Evolutionary conservation across 1,139 yeast genomes (phyloP).

Genomic region (Yamadazyma sp.): DNA sequence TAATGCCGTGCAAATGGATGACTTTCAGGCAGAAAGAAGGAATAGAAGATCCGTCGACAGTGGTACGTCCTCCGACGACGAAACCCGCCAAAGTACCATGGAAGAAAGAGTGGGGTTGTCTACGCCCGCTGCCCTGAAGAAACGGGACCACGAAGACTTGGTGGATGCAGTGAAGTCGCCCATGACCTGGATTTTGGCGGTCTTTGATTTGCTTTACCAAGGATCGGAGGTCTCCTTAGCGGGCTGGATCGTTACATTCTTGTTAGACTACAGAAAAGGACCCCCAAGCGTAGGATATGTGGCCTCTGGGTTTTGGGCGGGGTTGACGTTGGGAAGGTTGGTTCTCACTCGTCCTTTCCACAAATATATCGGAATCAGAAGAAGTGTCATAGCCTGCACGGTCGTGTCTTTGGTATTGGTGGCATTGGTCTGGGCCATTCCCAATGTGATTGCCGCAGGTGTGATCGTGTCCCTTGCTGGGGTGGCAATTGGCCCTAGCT

Average conservation of each 20-base stretch:
- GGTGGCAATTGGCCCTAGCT: slow-evolving; percentile 52
- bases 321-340: slow-evolving; percentile 62
- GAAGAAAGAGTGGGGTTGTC: no score
- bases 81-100: no score
- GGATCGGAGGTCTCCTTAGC: slow-evolving; percentile 71
- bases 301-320: slow-evolving; percentile 73
- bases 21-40: no score
- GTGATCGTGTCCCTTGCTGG: slow-evolving; percentile 51
- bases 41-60: no score
- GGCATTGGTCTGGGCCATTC: slow-evolving; percentile 47
- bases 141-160: slow-evolving; percentile 12
- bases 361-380: slow-evolving; percentile 46
- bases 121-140: neutral
- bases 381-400: slow-evolving; percentile 41
- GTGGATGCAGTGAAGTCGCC: slow-evolving; percentile 37
- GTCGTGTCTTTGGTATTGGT: slow-evolving; percentile 36
- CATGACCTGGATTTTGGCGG: slow-evolving; percentile 55
- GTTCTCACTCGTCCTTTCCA: slow-evolving; percentile 43
- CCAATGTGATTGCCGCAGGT: slow-evolving; percentile 41
- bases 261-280: slow-evolving; percentile 57
- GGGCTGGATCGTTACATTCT: slow-evolving; percentile 70
- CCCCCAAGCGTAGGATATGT: slow-evolving; percentile 56
- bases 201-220: slow-evolving; percentile 60
- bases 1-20: no score
- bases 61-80: no score